These are phyloP conservation scores for Aspergillus indologenus DNA, from an alignment of 495 filamentous ascomycete genomes.

Conservation along the genomic window DNA sequence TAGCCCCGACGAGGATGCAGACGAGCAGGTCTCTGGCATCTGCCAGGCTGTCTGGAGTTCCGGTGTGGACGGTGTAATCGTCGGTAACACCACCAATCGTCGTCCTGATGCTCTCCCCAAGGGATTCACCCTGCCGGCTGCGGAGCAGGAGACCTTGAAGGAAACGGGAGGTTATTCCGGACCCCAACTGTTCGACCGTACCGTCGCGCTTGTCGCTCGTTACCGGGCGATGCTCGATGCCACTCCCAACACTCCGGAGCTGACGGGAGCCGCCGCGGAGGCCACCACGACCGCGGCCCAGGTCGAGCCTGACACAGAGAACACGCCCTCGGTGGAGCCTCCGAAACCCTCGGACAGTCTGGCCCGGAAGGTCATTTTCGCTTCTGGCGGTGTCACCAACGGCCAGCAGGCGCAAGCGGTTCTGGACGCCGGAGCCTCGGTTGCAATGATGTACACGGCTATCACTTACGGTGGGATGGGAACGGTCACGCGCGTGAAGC, in stretches of 20 bases:
- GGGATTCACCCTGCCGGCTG: constrained; percentile 57
- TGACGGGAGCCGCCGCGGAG: constrained; percentile 13
- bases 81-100: constrained; percentile 94
- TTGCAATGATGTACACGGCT: constrained; percentile 81
- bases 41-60: constrained; percentile 79
- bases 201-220: constrained; percentile 67
- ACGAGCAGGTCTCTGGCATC: constrained; percentile 79
- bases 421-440: constrained; percentile 78
- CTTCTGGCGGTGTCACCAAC: constrained; percentile 83
- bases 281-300: constrained; percentile 7
- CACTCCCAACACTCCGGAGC: constrained; percentile 22
- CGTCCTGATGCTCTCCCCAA: constrained; percentile 65
- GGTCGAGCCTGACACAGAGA: constrained; percentile 19
- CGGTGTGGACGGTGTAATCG: constrained; percentile 90
- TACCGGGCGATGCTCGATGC: constrained; percentile 74
- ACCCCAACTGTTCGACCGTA: constrained; percentile 78
- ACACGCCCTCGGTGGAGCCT: constrained; percentile 14
- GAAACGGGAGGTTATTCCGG: constrained; percentile 91
- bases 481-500: constrained; percentile 80
- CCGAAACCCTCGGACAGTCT: constrained; percentile 19
- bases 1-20: constrained; percentile 85
- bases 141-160: constrained; percentile 62
- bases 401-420: constrained; percentile 76
- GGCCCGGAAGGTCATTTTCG: constrained; percentile 79
- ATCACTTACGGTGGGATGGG: constrained; percentile 84